phyloP scores from a whole-genome alignment of 768 basidiomycete species.

The Tulasnella sp. region DNA sequence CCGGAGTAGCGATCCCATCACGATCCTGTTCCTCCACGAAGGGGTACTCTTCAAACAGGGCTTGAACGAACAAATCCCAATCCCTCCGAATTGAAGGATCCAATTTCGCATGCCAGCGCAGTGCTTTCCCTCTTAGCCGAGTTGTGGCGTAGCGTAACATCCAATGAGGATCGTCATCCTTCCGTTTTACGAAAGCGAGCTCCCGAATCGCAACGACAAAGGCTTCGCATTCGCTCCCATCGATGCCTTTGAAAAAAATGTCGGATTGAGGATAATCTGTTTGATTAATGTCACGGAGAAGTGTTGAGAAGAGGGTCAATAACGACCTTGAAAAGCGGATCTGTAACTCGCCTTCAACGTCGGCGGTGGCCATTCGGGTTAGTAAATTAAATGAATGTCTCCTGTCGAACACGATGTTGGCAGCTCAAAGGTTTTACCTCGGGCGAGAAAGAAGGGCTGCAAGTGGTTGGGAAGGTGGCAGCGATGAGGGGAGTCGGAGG shows the following conservation, averaged over 20 bases:
- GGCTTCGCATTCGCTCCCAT: background rate
- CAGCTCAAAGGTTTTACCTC: too few relatives aligned
- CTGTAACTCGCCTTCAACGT: too few relatives aligned
- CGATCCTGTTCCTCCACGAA: background rate
- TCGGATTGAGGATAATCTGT: background rate
- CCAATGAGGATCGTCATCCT: background rate
- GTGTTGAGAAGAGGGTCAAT: too few relatives aligned
- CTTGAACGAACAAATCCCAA: background rate
- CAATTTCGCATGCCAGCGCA: background rate
- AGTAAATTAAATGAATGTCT: too few relatives aligned
- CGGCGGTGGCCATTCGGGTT: too few relatives aligned
- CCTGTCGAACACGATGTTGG: too few relatives aligned
- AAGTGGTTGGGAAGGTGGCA: too few relatives aligned
- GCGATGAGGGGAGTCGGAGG: too few relatives aligned
- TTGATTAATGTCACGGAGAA: too few relatives aligned
- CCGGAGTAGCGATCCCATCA: background rate
- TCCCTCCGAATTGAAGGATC: background rate
- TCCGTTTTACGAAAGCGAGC: background rate
- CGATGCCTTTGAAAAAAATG: background rate
- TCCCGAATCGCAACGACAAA: background rate
- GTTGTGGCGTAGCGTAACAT: background rate
- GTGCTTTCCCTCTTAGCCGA: background rate
- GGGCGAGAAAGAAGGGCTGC: too few relatives aligned
- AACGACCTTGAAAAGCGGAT: too few relatives aligned
- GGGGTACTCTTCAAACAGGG: background rate